Evolutionary conservation across 305 asterid species (phyloP), one percentile per base, ranked within the genome.

Genomic region (Solanum chacoense): DNA sequence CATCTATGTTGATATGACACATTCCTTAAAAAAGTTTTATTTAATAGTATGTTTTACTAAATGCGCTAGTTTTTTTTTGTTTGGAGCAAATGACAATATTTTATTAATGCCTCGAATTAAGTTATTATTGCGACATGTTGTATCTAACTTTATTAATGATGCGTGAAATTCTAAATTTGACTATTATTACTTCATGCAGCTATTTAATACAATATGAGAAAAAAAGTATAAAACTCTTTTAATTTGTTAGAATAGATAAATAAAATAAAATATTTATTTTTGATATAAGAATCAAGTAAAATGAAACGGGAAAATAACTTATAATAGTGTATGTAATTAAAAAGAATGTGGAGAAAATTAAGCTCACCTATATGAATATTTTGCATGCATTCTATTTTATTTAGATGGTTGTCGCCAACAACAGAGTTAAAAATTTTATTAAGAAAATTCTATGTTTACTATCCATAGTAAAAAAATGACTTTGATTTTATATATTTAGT

Each of bases 11-110:
- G 1, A 67, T 13, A 4, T 24, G 1, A 11, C 14, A 9, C 16
- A 10, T 24, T 65, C 2, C 67, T 55, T 18, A 0, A 55, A 7
- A 6, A 6, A 2, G 0, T 0, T 1, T 65, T 65, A 65, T 10
- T 65, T 65, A 59, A 8, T 1, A 22, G 1, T 59, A 22, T 59
- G 1, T 1, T 59, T 59, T 59, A 59, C 3, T 59, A 9, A 59
- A 59, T 4, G 2, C 11, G 24, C 10, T 55, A 18, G 4, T 0
- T 6, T 16, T 16, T 50, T 40, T 45, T 55, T 59, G 4, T 22
- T 59, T 20, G 69, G 2, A 59, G 10, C 24, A 59, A 59, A 20
- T 59, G 69, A 59, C 2, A 59, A 20, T 20, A 20, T 55, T 55
- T 55, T 7, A 55, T 55, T 55, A 55, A 55, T 7, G 1, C 2